Evolutionary conservation across 306 rosid genomes (phyloP).

Genomic region (Canavalia ensiformis): DNA sequence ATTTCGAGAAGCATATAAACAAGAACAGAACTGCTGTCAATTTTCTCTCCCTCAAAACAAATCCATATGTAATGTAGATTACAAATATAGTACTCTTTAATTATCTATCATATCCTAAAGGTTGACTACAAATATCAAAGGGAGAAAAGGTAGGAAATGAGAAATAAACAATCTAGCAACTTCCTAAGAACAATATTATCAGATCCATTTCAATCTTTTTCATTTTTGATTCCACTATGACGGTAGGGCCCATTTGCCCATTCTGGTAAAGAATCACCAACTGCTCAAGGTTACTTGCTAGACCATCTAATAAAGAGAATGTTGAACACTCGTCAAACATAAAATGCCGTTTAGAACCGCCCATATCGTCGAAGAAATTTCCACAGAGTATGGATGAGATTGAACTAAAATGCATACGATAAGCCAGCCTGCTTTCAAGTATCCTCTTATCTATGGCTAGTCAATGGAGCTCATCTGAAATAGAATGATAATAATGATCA

Average conservation of each 20-base stretch:
- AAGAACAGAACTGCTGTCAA: slow-evolving; percentile 20
- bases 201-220: slow-evolving; percentile 43
- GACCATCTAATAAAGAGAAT: slow-evolving; percentile 45
- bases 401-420: slow-evolving; percentile 91
- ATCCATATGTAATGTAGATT: slow-evolving; percentile 31
- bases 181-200: slow-evolving; percentile 36
- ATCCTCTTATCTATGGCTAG: slow-evolving; percentile 97
- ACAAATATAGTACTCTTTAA: slow-evolving; percentile 42
- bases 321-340: slow-evolving; percentile 41
- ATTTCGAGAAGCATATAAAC: slow-evolving; percentile 26
- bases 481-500: slow-evolving; percentile 54
- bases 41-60: neutral
- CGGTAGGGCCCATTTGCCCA: slow-evolving; percentile 1
- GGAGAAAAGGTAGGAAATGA: slow-evolving; percentile 9
- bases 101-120: slow-evolving; percentile 38
- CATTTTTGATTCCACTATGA: slow-evolving; percentile 27
- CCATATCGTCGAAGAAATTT: slow-evolving; percentile 38
- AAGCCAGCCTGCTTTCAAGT: slow-evolving; percentile 97
- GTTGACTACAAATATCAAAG: slow-evolving; percentile 26
- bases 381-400: slow-evolving; percentile 41
- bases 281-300: slow-evolving; percentile 39
- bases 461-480: slow-evolving; percentile 99
- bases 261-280: slow-evolving; percentile 48
- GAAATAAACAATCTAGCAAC: slow-evolving; percentile 41
- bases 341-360: slow-evolving; percentile 32